phyloP scores from a whole-genome alignment of 257 asterid genomes.

The Ocimum tenuiflorum region DNA sequence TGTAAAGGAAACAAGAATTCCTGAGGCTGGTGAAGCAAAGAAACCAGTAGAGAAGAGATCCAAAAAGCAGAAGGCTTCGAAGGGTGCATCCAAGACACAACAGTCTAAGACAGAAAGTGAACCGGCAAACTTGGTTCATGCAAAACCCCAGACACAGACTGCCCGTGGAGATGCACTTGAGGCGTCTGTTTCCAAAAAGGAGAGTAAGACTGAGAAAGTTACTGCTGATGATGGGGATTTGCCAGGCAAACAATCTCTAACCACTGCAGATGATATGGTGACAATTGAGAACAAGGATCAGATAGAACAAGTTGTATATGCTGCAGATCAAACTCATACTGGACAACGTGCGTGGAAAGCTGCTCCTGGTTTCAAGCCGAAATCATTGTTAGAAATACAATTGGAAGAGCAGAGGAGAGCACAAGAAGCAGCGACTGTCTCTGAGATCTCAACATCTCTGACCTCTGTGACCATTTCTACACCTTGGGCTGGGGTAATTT shows the following conservation, averaged over 20 bases:
- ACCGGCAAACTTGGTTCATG: conserved; percentile 22
- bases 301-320: conserved; percentile 29
- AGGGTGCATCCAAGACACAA: conserved; percentile 47
- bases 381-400: conserved; percentile 83
- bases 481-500: conserved; percentile 65
- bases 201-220: conserved; percentile 25
- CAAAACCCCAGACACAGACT: conserved; percentile 27
- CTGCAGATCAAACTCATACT: conserved; percentile 35
- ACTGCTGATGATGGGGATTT: conserved; percentile 25
- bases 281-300: conserved; percentile 26
- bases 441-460: conserved; percentile 49
- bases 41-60: conserved; percentile 76
- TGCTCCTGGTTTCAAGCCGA: conserved; percentile 95
- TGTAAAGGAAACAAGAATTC: conserved; percentile 42
- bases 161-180: conserved; percentile 29
- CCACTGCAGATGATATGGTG: conserved; percentile 22
- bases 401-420: conserved; percentile 93
- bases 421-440: conserved; percentile 39
- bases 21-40: conserved; percentile 44
- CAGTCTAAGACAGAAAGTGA: conserved; percentile 40
- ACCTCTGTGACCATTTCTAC: conserved; percentile 42
- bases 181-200: conserved; percentile 34
- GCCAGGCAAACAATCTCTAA: conserved; percentile 24
- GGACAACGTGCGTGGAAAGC: conserved; percentile 89
- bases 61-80: conserved; percentile 69